Percentiles rank a stretch among this genome's conserved stretches.
These are phyloP conservation scores for Metarhizium anisopliae DNA, from an alignment of 2,329 filamentous ascomycete genomes.

Conservation along the genomic window DNA sequence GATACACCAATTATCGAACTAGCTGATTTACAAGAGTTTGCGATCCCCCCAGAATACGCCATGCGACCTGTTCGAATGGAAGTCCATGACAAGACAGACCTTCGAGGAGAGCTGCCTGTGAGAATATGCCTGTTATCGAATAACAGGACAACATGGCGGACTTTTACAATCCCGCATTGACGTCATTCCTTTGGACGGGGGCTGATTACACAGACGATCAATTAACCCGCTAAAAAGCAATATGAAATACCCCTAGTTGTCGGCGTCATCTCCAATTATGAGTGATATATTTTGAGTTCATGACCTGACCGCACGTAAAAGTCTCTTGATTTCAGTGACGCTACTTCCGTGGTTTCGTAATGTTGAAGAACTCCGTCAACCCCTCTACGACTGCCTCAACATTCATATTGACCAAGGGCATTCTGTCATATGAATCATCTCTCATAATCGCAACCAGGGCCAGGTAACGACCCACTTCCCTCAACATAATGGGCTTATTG, in stretches of 20 bases:
- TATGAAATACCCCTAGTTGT: background rate
- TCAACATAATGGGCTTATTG: conserved; percentile 55
- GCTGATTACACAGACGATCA: background rate
- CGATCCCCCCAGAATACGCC: conserved; percentile 18
- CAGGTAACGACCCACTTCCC: conserved; percentile 65
- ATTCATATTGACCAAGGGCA: conserved; percentile 80
- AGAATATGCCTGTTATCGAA: conserved; percentile 42
- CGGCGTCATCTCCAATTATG: background rate
- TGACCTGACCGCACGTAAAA: too few relatives aligned
- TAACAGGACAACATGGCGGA: conserved; percentile 37
- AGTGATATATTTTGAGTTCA: background rate
- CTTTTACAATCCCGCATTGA: conserved; percentile 31
- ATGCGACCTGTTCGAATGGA: conserved; percentile 40
- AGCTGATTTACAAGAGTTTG: conserved; percentile 13
- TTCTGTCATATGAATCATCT: conserved; percentile 74
- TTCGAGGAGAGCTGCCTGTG: conserved; percentile 37
- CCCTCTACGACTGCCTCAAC: conserved; percentile 75
- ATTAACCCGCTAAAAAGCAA: background rate
- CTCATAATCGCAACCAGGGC: conserved; percentile 81
- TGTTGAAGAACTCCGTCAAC: conserved; percentile 69
- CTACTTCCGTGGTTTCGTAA: conserved; percentile 48
- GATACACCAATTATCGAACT: conserved; percentile 6
- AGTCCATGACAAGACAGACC: conserved; percentile 33
- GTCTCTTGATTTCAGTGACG: background rate
- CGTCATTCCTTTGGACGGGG: background rate